These are phyloP conservation scores for Didymella pomorum DNA, from an alignment of 2,329 filamentous ascomycete species.

Conservation along the genomic window DNA sequence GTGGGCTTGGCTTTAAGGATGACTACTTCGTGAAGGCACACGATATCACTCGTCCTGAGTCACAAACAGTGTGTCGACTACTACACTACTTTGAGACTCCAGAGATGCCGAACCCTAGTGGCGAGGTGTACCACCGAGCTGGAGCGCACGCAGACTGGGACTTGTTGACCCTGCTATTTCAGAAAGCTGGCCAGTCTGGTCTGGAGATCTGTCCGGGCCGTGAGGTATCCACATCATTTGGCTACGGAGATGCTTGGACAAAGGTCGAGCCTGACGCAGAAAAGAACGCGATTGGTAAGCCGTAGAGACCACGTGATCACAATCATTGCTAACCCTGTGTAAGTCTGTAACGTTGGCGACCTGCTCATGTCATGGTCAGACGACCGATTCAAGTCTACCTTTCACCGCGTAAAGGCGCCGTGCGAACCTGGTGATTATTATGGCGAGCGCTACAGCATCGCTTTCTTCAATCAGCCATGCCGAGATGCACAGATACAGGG, in stretches of 20 bases:
- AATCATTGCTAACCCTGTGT: background rate
- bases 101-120: constrained; percentile 40
- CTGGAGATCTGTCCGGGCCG: constrained; percentile 71
- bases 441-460: constrained; percentile 69
- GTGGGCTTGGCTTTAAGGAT: constrained; percentile 64
- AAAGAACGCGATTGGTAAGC: constrained; percentile 30
- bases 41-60: constrained; percentile 58
- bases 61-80: constrained; percentile 64
- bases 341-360: constrained; percentile 71
- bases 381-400: constrained; percentile 72
- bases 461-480: constrained; percentile 71
- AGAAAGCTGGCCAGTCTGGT: constrained; percentile 66
- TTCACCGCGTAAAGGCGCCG: constrained; percentile 70
- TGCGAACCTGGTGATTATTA: constrained; percentile 63
- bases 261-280: constrained; percentile 60
- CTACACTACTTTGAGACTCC: constrained; percentile 62
- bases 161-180: constrained; percentile 69
- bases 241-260: constrained; percentile 68
- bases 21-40: constrained; percentile 66
- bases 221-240: constrained; percentile 67
- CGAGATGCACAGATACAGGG: constrained; percentile 67
- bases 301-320: background rate
- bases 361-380: constrained; percentile 73
- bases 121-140: constrained; percentile 64
- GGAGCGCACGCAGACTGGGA: constrained; percentile 72